A percentile compares a stretch with the other conserved stretches of the same genome.
Evolutionary conservation across 169 alveolate genomes (phyloP).

Genomic region (Plasmodium malariae): DNA sequence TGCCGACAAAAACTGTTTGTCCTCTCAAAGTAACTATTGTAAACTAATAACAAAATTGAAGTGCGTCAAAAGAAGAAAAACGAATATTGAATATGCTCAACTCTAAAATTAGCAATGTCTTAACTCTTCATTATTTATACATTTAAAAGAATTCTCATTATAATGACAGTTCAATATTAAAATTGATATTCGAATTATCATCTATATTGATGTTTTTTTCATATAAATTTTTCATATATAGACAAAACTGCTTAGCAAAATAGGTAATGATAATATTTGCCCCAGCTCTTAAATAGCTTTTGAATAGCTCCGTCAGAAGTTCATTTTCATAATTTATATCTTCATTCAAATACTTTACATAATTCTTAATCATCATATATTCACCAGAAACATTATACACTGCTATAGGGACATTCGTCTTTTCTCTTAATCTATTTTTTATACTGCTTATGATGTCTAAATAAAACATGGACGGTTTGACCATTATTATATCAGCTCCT

Average conservation of each 20-base stretch:
- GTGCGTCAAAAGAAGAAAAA: too few species aligned
- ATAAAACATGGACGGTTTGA: slow-evolving; percentile 82
- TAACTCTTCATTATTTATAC: not conserved
- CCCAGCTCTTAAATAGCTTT: slow-evolving; percentile 91
- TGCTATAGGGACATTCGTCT: slow-evolving; percentile 77
- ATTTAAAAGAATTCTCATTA: not conserved
- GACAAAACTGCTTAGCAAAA: slow-evolving; percentile 84
- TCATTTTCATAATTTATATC: slow-evolving; percentile 83
- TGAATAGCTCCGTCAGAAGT: slow-evolving; percentile 87
- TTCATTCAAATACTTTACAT: slow-evolving; percentile 67
- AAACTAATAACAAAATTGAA: too few species aligned
- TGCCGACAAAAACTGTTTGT: not conserved
- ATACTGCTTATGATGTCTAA: slow-evolving; percentile 78
- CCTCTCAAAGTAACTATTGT: too few species aligned
- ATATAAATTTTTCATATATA: slow-evolving; percentile 78
- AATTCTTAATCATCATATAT: slow-evolving; percentile 81
- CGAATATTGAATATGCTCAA: too few species aligned
- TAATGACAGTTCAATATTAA: slow-evolving; percentile 49
- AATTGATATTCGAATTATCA: slow-evolving; percentile 49
- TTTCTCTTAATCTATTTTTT: slow-evolving; percentile 72
- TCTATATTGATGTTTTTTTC: slow-evolving; percentile 40
- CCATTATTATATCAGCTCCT: slow-evolving; percentile 83
- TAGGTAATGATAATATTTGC: slow-evolving; percentile 90
- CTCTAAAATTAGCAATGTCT: not conserved
- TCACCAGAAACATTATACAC: slow-evolving; percentile 84